Evolutionary conservation across 352 stramenopile genomes (phyloP).

Genomic region (Albugo candida): DNA sequence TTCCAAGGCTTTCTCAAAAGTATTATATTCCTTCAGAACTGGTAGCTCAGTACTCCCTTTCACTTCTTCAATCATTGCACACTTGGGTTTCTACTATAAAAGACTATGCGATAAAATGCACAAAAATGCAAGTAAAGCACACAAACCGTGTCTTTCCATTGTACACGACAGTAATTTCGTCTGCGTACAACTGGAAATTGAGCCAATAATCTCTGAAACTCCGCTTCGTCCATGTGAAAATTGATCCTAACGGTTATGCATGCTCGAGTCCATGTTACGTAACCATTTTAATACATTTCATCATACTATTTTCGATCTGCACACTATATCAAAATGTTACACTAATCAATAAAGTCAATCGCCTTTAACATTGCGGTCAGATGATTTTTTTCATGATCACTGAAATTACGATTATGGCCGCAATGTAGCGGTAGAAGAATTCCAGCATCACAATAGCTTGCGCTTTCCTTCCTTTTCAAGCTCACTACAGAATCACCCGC

Average conservation of each 20-base stretch:
- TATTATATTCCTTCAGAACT: too few species aligned
- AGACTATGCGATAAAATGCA: not conserved
- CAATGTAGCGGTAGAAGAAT: slow-evolving; percentile 54
- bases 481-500: not conserved
- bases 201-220: slow-evolving; percentile 49
- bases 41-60: too few species aligned
- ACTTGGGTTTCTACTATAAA: too few species aligned
- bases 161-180: slow-evolving; percentile 50
- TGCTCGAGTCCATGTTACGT: too few species aligned
- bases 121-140: not conserved
- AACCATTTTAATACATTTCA: too few species aligned
- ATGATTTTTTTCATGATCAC: slow-evolving; percentile 44
- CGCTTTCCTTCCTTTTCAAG: slow-evolving; percentile 16
- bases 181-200: slow-evolving; percentile 61
- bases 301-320: too few species aligned
- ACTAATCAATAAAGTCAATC: slow-evolving; percentile 15
- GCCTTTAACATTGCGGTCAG: slow-evolving; percentile 35
- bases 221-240: slow-evolving; percentile 34
- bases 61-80: too few species aligned
- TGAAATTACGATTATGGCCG: slow-evolving; percentile 74
- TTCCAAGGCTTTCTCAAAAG: too few species aligned
- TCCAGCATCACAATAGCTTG: slow-evolving; percentile 18
- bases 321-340: too few species aligned
- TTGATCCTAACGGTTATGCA: too few species aligned
- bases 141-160: slow-evolving; percentile 59